Conservation (phyloP, 805 yeast species). For the Brettanomyces sp. region DNA sequence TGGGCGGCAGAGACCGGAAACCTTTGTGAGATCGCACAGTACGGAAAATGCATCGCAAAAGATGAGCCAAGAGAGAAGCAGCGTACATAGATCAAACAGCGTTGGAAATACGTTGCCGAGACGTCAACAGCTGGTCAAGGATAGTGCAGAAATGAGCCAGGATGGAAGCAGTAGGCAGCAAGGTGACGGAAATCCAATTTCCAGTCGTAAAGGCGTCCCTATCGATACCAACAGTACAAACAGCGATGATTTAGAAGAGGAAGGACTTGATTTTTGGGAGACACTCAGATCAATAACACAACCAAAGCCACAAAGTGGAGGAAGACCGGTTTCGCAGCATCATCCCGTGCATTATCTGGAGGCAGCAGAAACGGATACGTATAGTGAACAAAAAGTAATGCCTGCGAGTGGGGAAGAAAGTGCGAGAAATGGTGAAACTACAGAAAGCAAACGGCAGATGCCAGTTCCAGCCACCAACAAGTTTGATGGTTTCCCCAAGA, state of each 20-base stretch:
- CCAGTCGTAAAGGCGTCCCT: neutral
- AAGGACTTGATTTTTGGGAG: constrained; percentile 65
- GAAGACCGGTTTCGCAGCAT: constrained; percentile 42
- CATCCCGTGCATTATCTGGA: constrained; percentile 39
- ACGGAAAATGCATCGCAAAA: neutral
- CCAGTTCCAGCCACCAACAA: neutral
- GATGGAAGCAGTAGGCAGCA: neutral
- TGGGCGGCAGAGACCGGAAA: no score
- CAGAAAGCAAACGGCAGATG: no score
- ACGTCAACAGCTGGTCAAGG: neutral
- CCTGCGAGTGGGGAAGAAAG: no score
- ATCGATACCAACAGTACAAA: neutral
- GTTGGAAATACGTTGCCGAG: neutral
- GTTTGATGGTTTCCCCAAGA: constrained; percentile 7
- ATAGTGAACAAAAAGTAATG: neutral
- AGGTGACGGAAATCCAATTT: neutral
- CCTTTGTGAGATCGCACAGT: no score
- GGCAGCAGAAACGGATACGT: constrained; percentile 11
- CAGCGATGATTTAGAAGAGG: constrained; percentile 47
- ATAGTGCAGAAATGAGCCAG: neutral
- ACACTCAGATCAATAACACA: constrained; percentile 50
- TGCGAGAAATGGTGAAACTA: no score
- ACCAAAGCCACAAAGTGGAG: constrained; percentile 18
- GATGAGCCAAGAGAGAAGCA: neutral
- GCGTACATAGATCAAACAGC: neutral